Percentiles rank a stretch among this genome's conserved stretches.
Evolutionary conservation across 2,329 filamentous ascomycete genomes (phyloP).

Genomic region (Paraconiothyrium brasiliense): DNA sequence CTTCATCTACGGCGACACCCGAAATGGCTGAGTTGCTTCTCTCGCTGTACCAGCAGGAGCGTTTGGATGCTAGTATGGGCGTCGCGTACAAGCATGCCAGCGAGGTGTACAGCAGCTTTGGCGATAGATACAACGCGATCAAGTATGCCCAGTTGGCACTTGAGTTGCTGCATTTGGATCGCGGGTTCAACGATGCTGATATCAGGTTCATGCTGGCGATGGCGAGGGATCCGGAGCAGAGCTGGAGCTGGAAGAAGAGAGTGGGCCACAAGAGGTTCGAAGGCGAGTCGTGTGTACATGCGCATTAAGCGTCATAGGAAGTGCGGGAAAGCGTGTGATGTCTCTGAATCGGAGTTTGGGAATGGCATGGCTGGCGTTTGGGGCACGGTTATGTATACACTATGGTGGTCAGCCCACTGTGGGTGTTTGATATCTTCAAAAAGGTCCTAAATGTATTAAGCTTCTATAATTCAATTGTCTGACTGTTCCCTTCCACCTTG

Average conservation of each 20-base stretch:
- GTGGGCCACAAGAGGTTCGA: slow-evolving; percentile 30
- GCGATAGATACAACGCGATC: slow-evolving; percentile 40
- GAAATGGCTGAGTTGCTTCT: slow-evolving; percentile 49
- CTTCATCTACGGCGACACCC: slow-evolving; percentile 33
- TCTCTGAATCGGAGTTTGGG: neutral
- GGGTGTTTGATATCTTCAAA: neutral
- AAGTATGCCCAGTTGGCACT: slow-evolving; percentile 40
- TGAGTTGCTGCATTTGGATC: slow-evolving; percentile 41
- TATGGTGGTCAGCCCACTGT: neutral
- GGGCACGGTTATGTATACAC: neutral
- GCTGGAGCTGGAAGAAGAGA: slow-evolving; percentile 48
- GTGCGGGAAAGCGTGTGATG: neutral
- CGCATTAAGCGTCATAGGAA: slow-evolving; percentile 18
- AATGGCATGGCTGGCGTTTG: neutral
- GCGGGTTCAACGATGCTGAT: slow-evolving; percentile 40
- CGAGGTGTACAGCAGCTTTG: slow-evolving; percentile 50
- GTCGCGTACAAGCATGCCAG: slow-evolving; percentile 52
- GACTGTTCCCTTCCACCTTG: neutral
- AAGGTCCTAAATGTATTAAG: neutral
- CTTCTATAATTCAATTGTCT: neutral
- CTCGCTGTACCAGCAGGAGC: slow-evolving; percentile 49
- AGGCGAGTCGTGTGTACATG: slow-evolving; percentile 32
- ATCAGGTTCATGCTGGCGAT: slow-evolving; percentile 40
- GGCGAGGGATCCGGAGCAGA: slow-evolving; percentile 36
- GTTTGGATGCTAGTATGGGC: slow-evolving; percentile 48